Percentiles rank a stretch among this genome's conserved stretches.
Evolutionary conservation across 257 asterid genomes (phyloP).

Genomic region (Gynochthodes officinalis): DNA sequence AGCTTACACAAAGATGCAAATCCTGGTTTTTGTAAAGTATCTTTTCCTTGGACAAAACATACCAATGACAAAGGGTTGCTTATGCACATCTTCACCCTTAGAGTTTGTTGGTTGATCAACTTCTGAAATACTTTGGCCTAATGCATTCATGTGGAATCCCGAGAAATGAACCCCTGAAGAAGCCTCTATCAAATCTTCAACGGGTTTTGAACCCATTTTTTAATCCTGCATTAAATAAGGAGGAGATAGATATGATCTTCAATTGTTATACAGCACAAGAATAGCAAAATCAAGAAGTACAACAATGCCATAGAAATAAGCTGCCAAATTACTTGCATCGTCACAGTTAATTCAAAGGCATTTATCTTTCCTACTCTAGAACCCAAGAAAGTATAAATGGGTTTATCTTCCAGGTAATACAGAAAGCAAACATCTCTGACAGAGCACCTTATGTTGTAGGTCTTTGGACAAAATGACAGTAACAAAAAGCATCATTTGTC

Average conservation of each 20-base stretch:
- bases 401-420: not conserved
- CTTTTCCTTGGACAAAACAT: constrained; percentile 26
- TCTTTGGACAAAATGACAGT: not conserved
- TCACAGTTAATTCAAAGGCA: not conserved
- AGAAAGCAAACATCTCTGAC: not conserved
- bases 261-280: not conserved
- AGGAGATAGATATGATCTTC: constrained; percentile 14
- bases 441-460: not conserved
- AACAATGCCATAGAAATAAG: not conserved
- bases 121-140: constrained; percentile 31
- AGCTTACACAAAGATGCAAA: not conserved
- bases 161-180: constrained; percentile 92
- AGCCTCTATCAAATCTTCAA: constrained; percentile 86
- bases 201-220: constrained; percentile 79
- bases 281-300: not conserved
- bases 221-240: constrained; percentile 21
- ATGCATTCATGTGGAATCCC: constrained; percentile 70
- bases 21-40: too few relatives aligned
- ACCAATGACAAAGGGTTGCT: constrained; percentile 94
- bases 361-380: not conserved
- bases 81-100: constrained; percentile 48
- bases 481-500: not conserved
- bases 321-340: not conserved
- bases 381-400: not conserved
- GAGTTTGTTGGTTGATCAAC: constrained; percentile 56